phyloP scores from a whole-genome alignment of 2,329 filamentous ascomycete species.

The Phialocephala subalpina region DNA sequence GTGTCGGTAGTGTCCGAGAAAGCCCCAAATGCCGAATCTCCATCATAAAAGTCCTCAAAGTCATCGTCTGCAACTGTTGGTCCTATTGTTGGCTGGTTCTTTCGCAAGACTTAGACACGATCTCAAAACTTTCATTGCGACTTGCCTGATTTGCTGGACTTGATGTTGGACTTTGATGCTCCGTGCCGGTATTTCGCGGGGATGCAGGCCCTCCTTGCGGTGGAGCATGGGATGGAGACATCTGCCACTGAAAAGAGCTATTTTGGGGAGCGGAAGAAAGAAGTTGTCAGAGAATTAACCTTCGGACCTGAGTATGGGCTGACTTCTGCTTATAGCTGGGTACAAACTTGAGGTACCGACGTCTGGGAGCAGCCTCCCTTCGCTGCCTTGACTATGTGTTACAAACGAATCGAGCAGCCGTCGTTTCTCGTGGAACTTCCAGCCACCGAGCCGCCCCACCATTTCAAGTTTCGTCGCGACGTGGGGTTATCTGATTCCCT shows the following conservation, averaged over 20 bases:
- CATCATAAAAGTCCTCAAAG: conserved; percentile 23
- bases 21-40: conserved; percentile 28
- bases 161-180: background rate
- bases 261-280: background rate
- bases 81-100: background rate
- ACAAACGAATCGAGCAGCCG: background rate
- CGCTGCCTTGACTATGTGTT: background rate
- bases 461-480: background rate
- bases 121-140: background rate
- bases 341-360: too few species aligned
- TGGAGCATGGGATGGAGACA: background rate
- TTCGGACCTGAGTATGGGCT: background rate
- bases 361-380: background rate
- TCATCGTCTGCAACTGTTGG: conserved; percentile 18
- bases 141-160: conserved; percentile 11
- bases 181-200: background rate
- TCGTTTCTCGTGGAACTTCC: background rate
- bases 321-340: background rate
- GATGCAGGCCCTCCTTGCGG: background rate
- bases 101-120: background rate
- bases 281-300: background rate
- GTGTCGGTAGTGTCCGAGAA: conserved; percentile 29
- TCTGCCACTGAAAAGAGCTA: background rate
- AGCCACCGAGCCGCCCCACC: background rate
- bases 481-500: background rate